phyloP scores from a whole-genome alignment of 2,329 filamentous ascomycete genomes.

The Aciculosporium take region DNA sequence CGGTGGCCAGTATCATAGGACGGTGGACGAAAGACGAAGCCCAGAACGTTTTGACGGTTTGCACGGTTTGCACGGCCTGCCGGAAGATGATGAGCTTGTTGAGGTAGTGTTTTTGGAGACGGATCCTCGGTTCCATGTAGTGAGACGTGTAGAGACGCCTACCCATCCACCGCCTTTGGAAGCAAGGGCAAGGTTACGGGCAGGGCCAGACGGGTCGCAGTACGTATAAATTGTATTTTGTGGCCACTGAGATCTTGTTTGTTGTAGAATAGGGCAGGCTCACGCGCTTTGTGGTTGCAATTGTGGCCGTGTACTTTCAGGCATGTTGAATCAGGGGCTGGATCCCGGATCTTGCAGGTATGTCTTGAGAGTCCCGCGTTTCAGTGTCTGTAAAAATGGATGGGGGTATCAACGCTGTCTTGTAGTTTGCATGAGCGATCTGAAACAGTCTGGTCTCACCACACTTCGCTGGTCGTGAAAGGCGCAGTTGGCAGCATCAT shows the following conservation, averaged over 20 bases:
- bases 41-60: slow-evolving; percentile 44
- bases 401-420: slow-evolving; percentile 41
- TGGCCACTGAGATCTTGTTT: slow-evolving; percentile 30
- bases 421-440: slow-evolving; percentile 59
- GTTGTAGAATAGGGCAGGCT: background rate
- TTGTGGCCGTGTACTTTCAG: background rate
- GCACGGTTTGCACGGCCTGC: slow-evolving; percentile 47
- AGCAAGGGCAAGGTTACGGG: too few relatives aligned
- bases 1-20: slow-evolving; percentile 60
- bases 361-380: too few relatives aligned
- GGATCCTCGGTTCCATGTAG: background rate
- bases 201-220: slow-evolving; percentile 46
- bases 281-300: background rate
- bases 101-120: background rate
- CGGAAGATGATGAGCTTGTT: slow-evolving; percentile 45
- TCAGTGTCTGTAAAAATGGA: slow-evolving; percentile 13
- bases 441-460: slow-evolving; percentile 47
- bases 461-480: slow-evolving; percentile 47
- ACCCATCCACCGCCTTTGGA: slow-evolving; percentile 56
- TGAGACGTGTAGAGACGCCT: slow-evolving; percentile 42
- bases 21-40: slow-evolving; percentile 40
- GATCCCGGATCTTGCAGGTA: too few relatives aligned
- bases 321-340: background rate
- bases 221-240: slow-evolving; percentile 53
- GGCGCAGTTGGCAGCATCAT: slow-evolving; percentile 62